Percentiles rank a stretch among this genome's conserved stretches.
Evolutionary conservation across 139 green algal species (phyloP).

Genomic region (Chlamydomonas incerta): DNA sequence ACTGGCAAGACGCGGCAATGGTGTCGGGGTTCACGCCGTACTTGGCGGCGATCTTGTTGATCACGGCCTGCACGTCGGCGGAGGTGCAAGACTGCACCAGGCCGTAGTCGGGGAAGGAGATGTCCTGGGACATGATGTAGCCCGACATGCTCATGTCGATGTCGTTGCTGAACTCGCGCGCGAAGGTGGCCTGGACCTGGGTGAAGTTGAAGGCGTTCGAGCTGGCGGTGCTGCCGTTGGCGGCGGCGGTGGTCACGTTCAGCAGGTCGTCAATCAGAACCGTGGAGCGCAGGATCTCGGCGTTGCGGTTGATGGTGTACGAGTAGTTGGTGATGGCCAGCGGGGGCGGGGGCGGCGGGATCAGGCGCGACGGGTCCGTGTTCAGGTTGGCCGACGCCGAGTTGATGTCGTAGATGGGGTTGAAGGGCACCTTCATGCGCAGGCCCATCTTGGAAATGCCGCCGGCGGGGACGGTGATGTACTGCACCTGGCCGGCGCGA

Average conservation of each 20-base stretch:
- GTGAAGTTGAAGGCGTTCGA: not conserved
- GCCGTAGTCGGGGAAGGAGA: slow-evolving; percentile 20
- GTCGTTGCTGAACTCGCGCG: slow-evolving; percentile 15
- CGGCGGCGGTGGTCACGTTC: too few relatives aligned
- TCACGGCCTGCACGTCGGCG: slow-evolving; percentile 5
- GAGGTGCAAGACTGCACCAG: slow-evolving; percentile 30
- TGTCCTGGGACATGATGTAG: slow-evolving; percentile 31
- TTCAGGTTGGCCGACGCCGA: slow-evolving; percentile 43
- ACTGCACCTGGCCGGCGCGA: slow-evolving; percentile 4
- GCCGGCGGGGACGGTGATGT: slow-evolving; percentile 16
- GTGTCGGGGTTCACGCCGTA: not conserved
- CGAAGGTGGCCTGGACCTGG: not conserved
- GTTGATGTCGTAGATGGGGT: slow-evolving; percentile 44
- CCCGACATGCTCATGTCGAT: not conserved
- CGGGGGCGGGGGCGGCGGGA: not conserved
- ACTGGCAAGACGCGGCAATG: slow-evolving; percentile 22
- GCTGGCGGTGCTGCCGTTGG: not conserved
- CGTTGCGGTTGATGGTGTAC: slow-evolving; percentile 14
- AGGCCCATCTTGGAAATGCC: slow-evolving; percentile 24
- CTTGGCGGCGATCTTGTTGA: slow-evolving; percentile 17
- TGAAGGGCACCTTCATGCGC: slow-evolving; percentile 41
- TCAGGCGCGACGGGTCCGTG: slow-evolving; percentile 3
- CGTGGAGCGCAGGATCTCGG: not conserved
- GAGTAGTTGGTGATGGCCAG: slow-evolving; percentile 32
- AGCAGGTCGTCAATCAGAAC: not conserved